A percentile compares a stretch with the other conserved stretches of the same genome.
These are phyloP conservation scores for Pythium sp. DNA, from an alignment of 352 stramenopile species.

Conservation along the genomic window DNA sequence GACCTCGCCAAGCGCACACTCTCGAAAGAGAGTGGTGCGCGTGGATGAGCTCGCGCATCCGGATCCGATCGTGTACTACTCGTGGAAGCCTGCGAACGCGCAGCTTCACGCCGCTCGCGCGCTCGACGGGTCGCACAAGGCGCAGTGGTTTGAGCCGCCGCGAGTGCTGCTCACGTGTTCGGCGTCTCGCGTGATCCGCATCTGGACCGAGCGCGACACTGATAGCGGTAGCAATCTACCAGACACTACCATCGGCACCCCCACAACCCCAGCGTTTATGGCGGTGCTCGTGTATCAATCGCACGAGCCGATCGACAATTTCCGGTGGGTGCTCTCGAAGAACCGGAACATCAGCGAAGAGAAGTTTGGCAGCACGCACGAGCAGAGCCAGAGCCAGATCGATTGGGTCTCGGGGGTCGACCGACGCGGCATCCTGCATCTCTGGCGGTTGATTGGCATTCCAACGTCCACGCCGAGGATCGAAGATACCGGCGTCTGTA, in stretches of 20 bases:
- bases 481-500: conserved; percentile 57
- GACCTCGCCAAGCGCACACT: background rate
- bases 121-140: conserved; percentile 49
- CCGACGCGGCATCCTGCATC: conserved; percentile 50
- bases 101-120: conserved; percentile 50
- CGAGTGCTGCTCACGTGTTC: conserved; percentile 82
- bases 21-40: conserved; percentile 17
- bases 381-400: conserved; percentile 36
- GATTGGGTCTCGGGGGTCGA: conserved; percentile 82
- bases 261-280: conserved; percentile 22
- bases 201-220: conserved; percentile 54
- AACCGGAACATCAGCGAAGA: conserved; percentile 82
- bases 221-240: background rate
- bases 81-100: conserved; percentile 73
- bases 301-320: conserved; percentile 51
- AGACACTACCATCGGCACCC: conserved; percentile 6
- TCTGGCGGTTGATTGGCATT: conserved; percentile 60
- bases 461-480: conserved; percentile 28
- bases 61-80: conserved; percentile 71
- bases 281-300: conserved; percentile 52
- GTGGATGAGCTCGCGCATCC: conserved; percentile 48
- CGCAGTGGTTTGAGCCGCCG: conserved; percentile 67
- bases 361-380: conserved; percentile 50
- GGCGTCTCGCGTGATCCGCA: conserved; percentile 36
- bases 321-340: conserved; percentile 79